Evolutionary conservation across 2,329 filamentous ascomycete genomes (phyloP).

Genomic region (Thelonectria discophora): DNA sequence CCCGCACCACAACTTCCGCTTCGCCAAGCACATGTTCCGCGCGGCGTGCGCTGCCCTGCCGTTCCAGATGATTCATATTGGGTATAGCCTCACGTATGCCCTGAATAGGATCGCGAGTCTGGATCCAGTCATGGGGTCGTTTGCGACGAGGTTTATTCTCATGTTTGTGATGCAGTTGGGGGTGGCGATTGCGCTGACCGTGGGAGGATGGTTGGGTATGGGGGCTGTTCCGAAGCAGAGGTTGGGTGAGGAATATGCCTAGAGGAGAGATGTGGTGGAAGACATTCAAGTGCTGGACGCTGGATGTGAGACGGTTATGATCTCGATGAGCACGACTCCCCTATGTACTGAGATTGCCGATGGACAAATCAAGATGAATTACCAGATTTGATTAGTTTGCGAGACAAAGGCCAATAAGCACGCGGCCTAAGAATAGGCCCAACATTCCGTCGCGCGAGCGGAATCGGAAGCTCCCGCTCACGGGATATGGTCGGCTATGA

Average conservation of each 20-base stretch:
- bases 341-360: too few relatives aligned
- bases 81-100: slow-evolving; percentile 20
- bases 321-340: too few relatives aligned
- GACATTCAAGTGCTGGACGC: neutral
- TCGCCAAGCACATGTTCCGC: slow-evolving; percentile 12
- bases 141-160: slow-evolving; percentile 15
- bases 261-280: neutral
- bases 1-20: slow-evolving; percentile 18
- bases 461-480: neutral
- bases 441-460: neutral
- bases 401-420: too few relatives aligned
- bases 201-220: slow-evolving; percentile 22
- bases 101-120: slow-evolving; percentile 8
- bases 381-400: neutral
- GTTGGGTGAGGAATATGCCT: neutral
- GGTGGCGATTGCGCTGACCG: slow-evolving; percentile 7
- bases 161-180: slow-evolving; percentile 15
- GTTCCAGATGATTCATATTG: slow-evolving; percentile 22
- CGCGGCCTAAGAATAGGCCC: too few relatives aligned
- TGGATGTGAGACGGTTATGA: too few relatives aligned
- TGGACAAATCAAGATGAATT: too few relatives aligned
- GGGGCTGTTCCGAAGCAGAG: neutral
- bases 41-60: slow-evolving; percentile 10
- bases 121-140: slow-evolving; percentile 12
- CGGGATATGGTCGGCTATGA: neutral